phyloP scores from a whole-genome alignment of 495 filamentous ascomycete genomes.

The Penicillium angulare region DNA sequence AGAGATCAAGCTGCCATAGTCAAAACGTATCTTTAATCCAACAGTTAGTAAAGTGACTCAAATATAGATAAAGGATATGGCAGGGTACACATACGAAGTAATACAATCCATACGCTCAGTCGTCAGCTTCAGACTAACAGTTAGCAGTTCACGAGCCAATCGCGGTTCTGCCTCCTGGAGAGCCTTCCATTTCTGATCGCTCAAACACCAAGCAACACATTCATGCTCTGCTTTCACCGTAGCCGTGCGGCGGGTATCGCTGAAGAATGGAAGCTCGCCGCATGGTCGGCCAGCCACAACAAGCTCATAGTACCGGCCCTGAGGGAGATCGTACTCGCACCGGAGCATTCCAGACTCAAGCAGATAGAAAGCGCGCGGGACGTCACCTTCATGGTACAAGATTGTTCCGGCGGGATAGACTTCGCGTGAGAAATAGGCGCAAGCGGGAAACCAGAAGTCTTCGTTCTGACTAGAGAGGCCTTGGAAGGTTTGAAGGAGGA shows the following conservation, averaged over 20 bases:
- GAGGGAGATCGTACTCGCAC: slow-evolving; percentile 84
- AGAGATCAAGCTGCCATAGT: not conserved
- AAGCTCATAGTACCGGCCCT: slow-evolving; percentile 83
- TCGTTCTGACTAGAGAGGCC: slow-evolving; percentile 74
- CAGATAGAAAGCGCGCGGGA: slow-evolving; percentile 81
- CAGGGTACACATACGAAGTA: slow-evolving; percentile 63
- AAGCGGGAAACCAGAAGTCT: slow-evolving; percentile 88
- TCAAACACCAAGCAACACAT: slow-evolving; percentile 79
- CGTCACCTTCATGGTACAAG: slow-evolving; percentile 71
- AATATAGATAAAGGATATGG: not conserved
- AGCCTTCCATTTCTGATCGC: slow-evolving; percentile 62
- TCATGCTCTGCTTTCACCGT: slow-evolving; percentile 81
- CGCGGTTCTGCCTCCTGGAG: slow-evolving; percentile 68
- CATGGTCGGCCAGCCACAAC: slow-evolving; percentile 95
- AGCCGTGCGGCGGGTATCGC: slow-evolving; percentile 79
- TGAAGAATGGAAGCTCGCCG: slow-evolving; percentile 95
- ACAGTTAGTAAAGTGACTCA: not conserved
- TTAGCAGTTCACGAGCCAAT: slow-evolving; percentile 79
- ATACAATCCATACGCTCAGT: slow-evolving; percentile 89
- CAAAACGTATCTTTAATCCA: not conserved
- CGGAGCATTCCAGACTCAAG: slow-evolving; percentile 85
- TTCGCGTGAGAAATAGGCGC: slow-evolving; percentile 66
- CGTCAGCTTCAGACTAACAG: slow-evolving; percentile 80
- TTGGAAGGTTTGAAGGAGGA: slow-evolving; percentile 90
- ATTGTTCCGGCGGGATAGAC: slow-evolving; percentile 66